Evolutionary conservation across 2,329 filamentous ascomycete species (phyloP), one percentile per base, ranked within the genome.

Genomic region (Rutstroemia sp.): DNA sequence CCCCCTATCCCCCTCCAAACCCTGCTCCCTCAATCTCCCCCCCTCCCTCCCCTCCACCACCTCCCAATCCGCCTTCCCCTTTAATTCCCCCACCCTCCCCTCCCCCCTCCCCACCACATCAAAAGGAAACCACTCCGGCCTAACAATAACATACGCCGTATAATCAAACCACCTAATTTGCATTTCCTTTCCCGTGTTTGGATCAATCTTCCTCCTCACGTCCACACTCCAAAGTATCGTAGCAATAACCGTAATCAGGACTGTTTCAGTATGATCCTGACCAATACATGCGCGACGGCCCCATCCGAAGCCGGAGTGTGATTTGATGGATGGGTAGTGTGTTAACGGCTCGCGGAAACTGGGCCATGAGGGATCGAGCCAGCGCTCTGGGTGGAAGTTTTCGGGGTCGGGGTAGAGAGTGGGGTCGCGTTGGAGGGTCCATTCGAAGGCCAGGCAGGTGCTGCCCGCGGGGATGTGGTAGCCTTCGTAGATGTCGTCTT

Each of bases 401-500:
- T 74, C 70, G 0, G 75, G 72, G 45, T 75, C 59, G 4, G 55
- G 56, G 65, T 77, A 78, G 5, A 68, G 65, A 2, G 53, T 49
- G 39, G 70, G 58, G 58, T 79, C 54, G 12, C 55, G 51, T 25
- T 59, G 57, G 27, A 68, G 61, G 23, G 63, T 61, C 61, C 62
- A 64, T 49, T 56, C 54, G 36, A 62, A 58, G 1, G 59, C 44
- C 14, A 62, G 51, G 19, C 81, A 74, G 0, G 76, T 76, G 1
- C 52, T 60, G n/a, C 42, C 56, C 40, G 60, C 59, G 6, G 61
- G 60, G 27, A 64, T 58, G 27, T 58, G 55, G 40, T 58, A 62
- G 10, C 60, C 60, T 25, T 78, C 72, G 30, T 83, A 84, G 17
- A 75, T 70, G 55, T 84, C 81, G 49, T 83, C 80, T 51, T 75